Evolutionary conservation across 306 rosid genomes (phyloP).

Genomic region (Malus fusca): DNA sequence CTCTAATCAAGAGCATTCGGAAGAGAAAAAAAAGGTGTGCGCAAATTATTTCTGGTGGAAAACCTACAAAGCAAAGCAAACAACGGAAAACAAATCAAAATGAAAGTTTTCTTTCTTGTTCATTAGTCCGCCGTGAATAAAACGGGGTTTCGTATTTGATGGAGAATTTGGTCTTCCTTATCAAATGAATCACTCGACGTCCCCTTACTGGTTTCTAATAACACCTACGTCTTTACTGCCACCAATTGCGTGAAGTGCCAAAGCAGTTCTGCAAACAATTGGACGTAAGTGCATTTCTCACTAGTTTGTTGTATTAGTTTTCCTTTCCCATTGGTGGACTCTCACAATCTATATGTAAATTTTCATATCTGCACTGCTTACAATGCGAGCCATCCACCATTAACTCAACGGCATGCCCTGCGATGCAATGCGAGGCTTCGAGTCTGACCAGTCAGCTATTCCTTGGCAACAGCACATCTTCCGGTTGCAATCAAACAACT

Average conservation of each 20-base stretch:
- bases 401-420: slow-evolving; percentile 38
- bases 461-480: slow-evolving; percentile 32
- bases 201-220: slow-evolving; percentile 50
- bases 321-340: not conserved
- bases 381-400: slow-evolving; percentile 50
- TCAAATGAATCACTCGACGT: slow-evolving; percentile 35
- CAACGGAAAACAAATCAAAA: not conserved
- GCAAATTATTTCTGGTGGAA: too few relatives aligned
- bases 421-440: slow-evolving; percentile 31
- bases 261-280: slow-evolving; percentile 33
- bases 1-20: too few relatives aligned
- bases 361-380: slow-evolving; percentile 26
- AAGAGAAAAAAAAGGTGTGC: too few relatives aligned
- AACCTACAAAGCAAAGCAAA: too few relatives aligned
- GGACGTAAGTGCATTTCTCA: slow-evolving; percentile 32
- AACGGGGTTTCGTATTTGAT: not conserved
- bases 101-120: not conserved
- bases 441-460: not conserved
- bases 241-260: slow-evolving; percentile 58
- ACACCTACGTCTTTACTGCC: slow-evolving; percentile 52
- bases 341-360: not conserved
- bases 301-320: not conserved
- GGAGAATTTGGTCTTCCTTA: slow-evolving; percentile 35
- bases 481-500: slow-evolving; percentile 41
- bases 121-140: not conserved